phyloP scores from a whole-genome alignment of 805 yeast species.

The Starmerella sirachaensis region DNA sequence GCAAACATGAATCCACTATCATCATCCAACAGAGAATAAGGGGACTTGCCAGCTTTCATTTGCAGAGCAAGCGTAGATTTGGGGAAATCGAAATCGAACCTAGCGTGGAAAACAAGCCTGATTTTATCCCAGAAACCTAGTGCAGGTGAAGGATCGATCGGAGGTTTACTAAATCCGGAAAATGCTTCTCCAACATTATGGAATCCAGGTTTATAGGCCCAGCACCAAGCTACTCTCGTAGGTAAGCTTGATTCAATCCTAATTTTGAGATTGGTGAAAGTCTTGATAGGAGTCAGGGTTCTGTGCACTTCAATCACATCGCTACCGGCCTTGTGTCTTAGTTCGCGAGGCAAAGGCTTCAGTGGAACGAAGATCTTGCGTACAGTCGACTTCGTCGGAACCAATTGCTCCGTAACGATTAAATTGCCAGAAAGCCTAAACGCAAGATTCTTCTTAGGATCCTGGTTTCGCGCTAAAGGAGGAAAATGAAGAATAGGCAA shows the following conservation, averaged over 20 bases:
- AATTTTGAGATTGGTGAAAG: slow-evolving; percentile 50
- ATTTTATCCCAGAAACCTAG: slow-evolving; percentile 91
- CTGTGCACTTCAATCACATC: slow-evolving; percentile 57
- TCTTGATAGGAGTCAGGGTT: slow-evolving; percentile 63
- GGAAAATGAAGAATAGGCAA: slow-evolving; percentile 72
- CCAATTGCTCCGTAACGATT: slow-evolving; percentile 55
- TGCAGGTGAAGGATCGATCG: slow-evolving; percentile 71
- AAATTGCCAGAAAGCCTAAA: slow-evolving; percentile 47
- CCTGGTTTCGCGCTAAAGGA: slow-evolving; percentile 31
- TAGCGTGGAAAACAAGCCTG: slow-evolving; percentile 65
- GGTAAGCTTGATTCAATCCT: slow-evolving; percentile 44
- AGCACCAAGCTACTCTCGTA: slow-evolving; percentile 71
- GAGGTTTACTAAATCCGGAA: slow-evolving; percentile 81
- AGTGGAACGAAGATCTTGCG: slow-evolving; percentile 54
- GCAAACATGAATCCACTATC: slow-evolving; percentile 69
- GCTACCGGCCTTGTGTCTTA: slow-evolving; percentile 29
- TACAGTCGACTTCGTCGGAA: slow-evolving; percentile 39
- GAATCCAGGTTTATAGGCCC: slow-evolving; percentile 70
- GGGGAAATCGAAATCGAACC: slow-evolving; percentile 40
- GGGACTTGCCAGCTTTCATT: slow-evolving; percentile 63
- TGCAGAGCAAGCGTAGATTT: slow-evolving; percentile 33
- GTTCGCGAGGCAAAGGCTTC: slow-evolving; percentile 33
- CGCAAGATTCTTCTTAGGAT: slow-evolving; percentile 22
- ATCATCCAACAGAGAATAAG: slow-evolving; percentile 54
- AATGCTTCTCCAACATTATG: slow-evolving; percentile 66